These are phyloP conservation scores for Crithidia sp. DNA, from an alignment of 208 protist species.

Conservation along the genomic window DNA sequence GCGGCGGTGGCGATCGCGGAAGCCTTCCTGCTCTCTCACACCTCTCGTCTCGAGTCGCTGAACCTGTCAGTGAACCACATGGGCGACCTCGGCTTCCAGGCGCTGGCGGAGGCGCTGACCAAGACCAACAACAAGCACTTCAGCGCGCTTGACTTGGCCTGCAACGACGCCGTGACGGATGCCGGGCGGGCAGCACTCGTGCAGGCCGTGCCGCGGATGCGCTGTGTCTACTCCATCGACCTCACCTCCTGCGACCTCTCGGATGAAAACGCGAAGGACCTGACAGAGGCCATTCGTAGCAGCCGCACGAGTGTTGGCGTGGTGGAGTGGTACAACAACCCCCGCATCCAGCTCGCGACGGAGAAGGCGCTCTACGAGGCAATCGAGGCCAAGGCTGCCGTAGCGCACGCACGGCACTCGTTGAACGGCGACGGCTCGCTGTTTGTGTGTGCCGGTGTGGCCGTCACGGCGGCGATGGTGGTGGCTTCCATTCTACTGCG, in stretches of 20 bases:
- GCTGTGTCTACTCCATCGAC: slow-evolving; percentile 62
- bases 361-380: slow-evolving; percentile 67
- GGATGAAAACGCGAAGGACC: slow-evolving; percentile 60
- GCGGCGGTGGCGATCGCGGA: slow-evolving; percentile 72
- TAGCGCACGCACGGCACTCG: slow-evolving; percentile 12
- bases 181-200: slow-evolving; percentile 57
- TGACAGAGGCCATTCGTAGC: slow-evolving; percentile 52
- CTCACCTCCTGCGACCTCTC: slow-evolving; percentile 78
- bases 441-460: slow-evolving; percentile 24
- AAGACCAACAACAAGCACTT: slow-evolving; percentile 55
- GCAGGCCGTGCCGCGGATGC: slow-evolving; percentile 39
- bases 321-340: slow-evolving; percentile 90
- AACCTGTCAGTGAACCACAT: slow-evolving; percentile 86
- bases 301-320: slow-evolving; percentile 48
- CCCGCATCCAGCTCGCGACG: slow-evolving; percentile 57
- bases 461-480: slow-evolving; percentile 30
- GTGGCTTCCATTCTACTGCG: slow-evolving; percentile 28
- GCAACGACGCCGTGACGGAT: slow-evolving; percentile 70
- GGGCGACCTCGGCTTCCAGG: slow-evolving; percentile 70
- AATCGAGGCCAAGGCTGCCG: slow-evolving; percentile 46
- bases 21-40: slow-evolving; percentile 52
- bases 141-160: slow-evolving; percentile 68
- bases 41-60: slow-evolving; percentile 57
- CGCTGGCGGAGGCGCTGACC: slow-evolving; percentile 73
- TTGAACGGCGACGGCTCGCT: slow-evolving; percentile 21